Base-by-base conservation (phyloP, 495 filamentous ascomycete genomes). In the Bathelium albidoporum region DNA sequence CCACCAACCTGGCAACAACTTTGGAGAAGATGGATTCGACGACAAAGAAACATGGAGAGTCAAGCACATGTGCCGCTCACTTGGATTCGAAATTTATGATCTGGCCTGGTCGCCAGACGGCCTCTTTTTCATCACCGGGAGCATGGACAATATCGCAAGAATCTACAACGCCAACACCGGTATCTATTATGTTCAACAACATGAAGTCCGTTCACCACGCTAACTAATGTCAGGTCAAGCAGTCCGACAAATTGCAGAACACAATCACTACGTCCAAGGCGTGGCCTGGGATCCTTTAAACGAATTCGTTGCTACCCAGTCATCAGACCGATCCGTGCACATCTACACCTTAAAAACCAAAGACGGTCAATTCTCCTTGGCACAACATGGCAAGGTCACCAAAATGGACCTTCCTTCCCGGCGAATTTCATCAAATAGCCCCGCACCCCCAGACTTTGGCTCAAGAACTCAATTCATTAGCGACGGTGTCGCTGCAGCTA, bases 211-310 rank as follows among this genome's bases (percentile, higher is more conserved):
- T 26, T 65, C 55, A n/a, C 32, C 49, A 28, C 60, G 12, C n/a
- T n/a, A n/a, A n/a, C n/a, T n/a, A n/a, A n/a, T n/a, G n/a, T n/a
- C 64, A 96, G 92, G 94, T 32, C 85, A 87, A 78, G 86, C 92
- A 70, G 87, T 99, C 62, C 87, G 94, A 61, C 93, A 97, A 72
- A 99, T 99, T 66, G 95, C 94, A 45, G 94, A 99, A 72, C 94
- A 99, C 77, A 96, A 93, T 69, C 94, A 99, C 74, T 99, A 97
- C 70, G 94, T 99, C 22, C 94, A 99, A 77, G 94, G 94, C 39
- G 94, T 99, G 20, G 91, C 95, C 1, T 99, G 94, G 94, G 94
- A 99, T 76, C 94, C 94, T 36, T 77, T 96, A 32, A 99, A 99
- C 74, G 94, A 99, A 78, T 99, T 89, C 73, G 89, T 99, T 53